These are phyloP conservation scores for Lablab purpureus DNA, from an alignment of 306 rosid species.

Conservation along the genomic window DNA sequence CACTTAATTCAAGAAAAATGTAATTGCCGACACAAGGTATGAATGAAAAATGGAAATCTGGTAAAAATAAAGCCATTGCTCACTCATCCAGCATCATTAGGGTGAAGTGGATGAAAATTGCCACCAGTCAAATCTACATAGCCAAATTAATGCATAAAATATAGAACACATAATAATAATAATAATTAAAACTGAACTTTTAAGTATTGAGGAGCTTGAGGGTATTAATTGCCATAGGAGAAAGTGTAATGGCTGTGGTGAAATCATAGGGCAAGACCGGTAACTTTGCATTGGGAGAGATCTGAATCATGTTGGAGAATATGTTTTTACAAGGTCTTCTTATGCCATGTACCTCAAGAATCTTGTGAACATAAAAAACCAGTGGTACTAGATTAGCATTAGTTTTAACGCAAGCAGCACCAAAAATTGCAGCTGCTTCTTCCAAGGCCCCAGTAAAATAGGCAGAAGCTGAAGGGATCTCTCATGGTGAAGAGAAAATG, in stretches of 20 bases:
- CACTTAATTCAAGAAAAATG: constrained; percentile 15
- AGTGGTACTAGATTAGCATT: not conserved
- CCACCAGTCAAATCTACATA: no score
- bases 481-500: constrained; percentile 52
- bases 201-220: no score
- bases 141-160: no score
- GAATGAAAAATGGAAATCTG: not conserved
- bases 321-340: constrained; percentile 53
- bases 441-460: constrained; percentile 43
- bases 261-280: constrained; percentile 46
- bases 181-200: no score
- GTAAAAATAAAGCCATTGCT: not conserved
- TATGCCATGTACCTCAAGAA: constrained; percentile 35
- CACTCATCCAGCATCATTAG: constrained; percentile 13
- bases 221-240: constrained; percentile 56
- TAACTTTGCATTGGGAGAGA: constrained; percentile 70
- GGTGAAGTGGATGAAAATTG: no score
- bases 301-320: constrained; percentile 90
- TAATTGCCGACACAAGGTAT: not conserved
- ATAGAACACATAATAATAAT: no score
- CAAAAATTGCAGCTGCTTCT: constrained; percentile 21
- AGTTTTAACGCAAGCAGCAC: not conserved
- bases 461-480: constrained; percentile 66
- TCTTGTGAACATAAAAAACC: constrained; percentile 33
- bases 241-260: constrained; percentile 30